These are phyloP conservation scores for Alternaria gansuensis DNA, from an alignment of 2,329 filamentous ascomycete species.

Conservation along the genomic window DNA sequence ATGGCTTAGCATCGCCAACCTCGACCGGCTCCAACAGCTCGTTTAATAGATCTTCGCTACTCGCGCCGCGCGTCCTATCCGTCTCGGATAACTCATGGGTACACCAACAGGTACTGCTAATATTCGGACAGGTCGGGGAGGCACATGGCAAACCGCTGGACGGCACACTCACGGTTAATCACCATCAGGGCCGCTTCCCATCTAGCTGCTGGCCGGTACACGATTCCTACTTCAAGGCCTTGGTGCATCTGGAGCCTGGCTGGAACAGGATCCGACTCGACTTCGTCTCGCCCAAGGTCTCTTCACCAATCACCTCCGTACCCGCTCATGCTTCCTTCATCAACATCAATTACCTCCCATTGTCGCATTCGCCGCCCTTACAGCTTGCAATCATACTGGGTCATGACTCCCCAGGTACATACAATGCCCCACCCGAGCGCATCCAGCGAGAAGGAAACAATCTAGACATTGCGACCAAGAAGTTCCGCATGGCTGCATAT, in stretches of 20 bases:
- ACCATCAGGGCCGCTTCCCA: conserved; percentile 86
- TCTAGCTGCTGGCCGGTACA: conserved; percentile 85
- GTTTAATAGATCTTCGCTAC: conserved; percentile 73
- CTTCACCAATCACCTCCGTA: conserved; percentile 71
- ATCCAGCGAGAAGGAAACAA: conserved; percentile 82
- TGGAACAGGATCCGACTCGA: conserved; percentile 89
- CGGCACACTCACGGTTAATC: conserved; percentile 79
- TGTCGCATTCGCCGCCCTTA: conserved; percentile 79
- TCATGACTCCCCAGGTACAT: conserved; percentile 86
- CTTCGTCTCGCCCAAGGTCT: conserved; percentile 83
- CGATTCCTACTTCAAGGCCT: conserved; percentile 88
- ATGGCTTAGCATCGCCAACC: conserved; percentile 63
- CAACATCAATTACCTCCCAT: conserved; percentile 84
- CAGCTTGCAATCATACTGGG: conserved; percentile 88
- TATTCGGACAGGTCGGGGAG: conserved; percentile 84
- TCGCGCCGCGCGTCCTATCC: conserved; percentile 81
- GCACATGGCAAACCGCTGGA: conserved; percentile 73
- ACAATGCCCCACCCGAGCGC: conserved; percentile 80
- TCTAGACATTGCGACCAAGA: conserved; percentile 80
- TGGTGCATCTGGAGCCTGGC: conserved; percentile 89
- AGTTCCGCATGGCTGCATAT: conserved; percentile 95
- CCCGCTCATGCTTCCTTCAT: conserved; percentile 81
- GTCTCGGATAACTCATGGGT: conserved; percentile 86
- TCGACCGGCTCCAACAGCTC: conserved; percentile 60
- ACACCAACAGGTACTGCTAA: conserved; percentile 87